A percentile compares a stretch with the other conserved stretches of the same genome.
phyloP scores from a whole-genome alignment of 495 filamentous ascomycete species.

The Talaromyces adpressus region DNA sequence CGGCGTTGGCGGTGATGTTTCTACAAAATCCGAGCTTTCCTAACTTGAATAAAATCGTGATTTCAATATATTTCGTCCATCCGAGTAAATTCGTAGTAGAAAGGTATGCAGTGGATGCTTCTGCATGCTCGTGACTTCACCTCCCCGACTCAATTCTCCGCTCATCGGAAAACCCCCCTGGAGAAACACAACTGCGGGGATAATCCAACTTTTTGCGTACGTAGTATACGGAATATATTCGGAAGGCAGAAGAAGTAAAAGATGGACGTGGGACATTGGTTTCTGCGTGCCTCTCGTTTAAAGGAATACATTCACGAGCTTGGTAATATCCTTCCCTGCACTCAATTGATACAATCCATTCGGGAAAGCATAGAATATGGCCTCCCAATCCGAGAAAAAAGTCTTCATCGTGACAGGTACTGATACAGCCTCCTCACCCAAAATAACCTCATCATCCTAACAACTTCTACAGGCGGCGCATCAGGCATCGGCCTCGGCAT shows the following conservation, averaged over 20 bases:
- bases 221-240: not conserved
- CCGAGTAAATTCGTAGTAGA: not conserved
- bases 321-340: not conserved
- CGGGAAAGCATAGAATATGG: not conserved
- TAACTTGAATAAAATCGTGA: not conserved
- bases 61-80: not conserved
- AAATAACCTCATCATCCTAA: conserved; percentile 2
- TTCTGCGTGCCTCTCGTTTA: not conserved
- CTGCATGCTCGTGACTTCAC: not conserved
- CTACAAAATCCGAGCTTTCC: not conserved
- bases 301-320: not conserved
- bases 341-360: not conserved
- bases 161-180: not conserved
- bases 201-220: not conserved
- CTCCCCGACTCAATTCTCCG: not conserved
- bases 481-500: conserved; percentile 49
- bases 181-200: not conserved
- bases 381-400: not conserved
- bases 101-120: not conserved
- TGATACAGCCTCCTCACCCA: not conserved
- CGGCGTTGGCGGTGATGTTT: not conserved
- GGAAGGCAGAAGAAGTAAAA: not conserved
- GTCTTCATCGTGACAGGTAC: conserved; percentile 1
- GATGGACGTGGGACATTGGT: not conserved
- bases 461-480: conserved; percentile 33